These are phyloP conservation scores for Xylogone sp. DNA, from an alignment of 2,329 filamentous ascomycete species.

Conservation along the genomic window DNA sequence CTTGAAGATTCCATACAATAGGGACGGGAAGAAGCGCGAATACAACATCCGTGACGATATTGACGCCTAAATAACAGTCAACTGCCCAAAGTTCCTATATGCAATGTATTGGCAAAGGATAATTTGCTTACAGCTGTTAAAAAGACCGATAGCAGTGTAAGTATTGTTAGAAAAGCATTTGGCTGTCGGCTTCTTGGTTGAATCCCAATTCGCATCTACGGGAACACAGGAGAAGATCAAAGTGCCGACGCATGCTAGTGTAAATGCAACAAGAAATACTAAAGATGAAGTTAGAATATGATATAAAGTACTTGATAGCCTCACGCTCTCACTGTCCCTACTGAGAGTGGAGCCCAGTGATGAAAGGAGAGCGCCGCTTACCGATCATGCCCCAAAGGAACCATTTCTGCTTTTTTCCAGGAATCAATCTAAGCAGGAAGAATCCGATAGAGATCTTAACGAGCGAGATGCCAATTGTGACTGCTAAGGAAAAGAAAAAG, in stretches of 20 bases:
- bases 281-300: background rate
- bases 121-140: constrained; percentile 35
- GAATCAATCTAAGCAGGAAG: constrained; percentile 40
- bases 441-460: constrained; percentile 45
- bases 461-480: constrained; percentile 38
- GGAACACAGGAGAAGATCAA: constrained; percentile 45
- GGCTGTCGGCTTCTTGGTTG: constrained; percentile 29
- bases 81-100: background rate
- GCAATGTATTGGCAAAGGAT: background rate
- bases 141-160: constrained; percentile 41
- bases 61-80: constrained; percentile 13
- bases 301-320: background rate
- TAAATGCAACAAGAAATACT: constrained; percentile 40
- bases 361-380: constrained; percentile 18
- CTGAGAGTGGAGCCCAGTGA: background rate
- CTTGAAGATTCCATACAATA: constrained; percentile 37
- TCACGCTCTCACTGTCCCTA: too few species aligned
- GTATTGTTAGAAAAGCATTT: constrained; percentile 38
- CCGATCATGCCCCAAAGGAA: constrained; percentile 39
- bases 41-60: constrained; percentile 20
- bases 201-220: constrained; percentile 40
- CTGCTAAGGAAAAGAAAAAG: constrained; percentile 38
- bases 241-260: constrained; percentile 36
- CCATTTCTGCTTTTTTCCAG: constrained; percentile 33
- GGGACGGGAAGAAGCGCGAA: constrained; percentile 39